Conservation (phyloP, 2,329 filamentous ascomycete species). For the Penicillium sp. region DNA sequence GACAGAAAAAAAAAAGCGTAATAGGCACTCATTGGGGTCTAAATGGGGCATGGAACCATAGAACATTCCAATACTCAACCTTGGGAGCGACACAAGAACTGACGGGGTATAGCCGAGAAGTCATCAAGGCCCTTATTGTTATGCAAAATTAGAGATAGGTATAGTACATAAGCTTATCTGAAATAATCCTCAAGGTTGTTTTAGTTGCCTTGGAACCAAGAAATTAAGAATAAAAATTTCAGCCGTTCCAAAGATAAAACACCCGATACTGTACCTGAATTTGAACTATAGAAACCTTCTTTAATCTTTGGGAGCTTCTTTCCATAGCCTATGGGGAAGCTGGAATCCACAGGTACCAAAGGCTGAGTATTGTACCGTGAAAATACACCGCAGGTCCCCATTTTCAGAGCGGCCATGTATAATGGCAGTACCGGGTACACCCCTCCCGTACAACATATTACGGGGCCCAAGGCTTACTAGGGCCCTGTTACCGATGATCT, state of each 20-base stretch:
- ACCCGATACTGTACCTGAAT: neutral
- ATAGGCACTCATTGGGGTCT: neutral
- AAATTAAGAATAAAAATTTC: too few species aligned
- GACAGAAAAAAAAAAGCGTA: neutral
- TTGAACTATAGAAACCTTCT: neutral
- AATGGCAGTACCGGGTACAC: slow-evolving; percentile 9
- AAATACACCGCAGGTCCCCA: neutral
- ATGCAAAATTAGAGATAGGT: neutral
- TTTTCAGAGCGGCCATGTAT: neutral
- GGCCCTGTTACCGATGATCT: slow-evolving; percentile 18
- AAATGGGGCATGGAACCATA: slow-evolving; percentile 12
- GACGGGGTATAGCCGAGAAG: slow-evolving; percentile 18
- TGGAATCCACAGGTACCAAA: neutral
- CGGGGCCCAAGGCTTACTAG: neutral
- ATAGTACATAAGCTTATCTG: neutral
- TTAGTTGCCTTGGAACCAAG: neutral
- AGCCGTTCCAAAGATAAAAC: neutral
- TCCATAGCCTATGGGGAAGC: neutral
- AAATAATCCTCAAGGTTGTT: neutral
- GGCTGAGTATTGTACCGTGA: neutral
- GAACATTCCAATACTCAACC: slow-evolving; percentile 8
- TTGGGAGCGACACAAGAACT: slow-evolving; percentile 12
- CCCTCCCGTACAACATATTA: slow-evolving; percentile 3
- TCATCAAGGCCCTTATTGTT: neutral
- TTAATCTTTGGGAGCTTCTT: neutral